Percentiles rank a stretch among this genome's conserved stretches.
Evolutionary conservation across 2,329 filamentous ascomycete species (phyloP).

Genomic region (Ascochyta pisi): DNA sequence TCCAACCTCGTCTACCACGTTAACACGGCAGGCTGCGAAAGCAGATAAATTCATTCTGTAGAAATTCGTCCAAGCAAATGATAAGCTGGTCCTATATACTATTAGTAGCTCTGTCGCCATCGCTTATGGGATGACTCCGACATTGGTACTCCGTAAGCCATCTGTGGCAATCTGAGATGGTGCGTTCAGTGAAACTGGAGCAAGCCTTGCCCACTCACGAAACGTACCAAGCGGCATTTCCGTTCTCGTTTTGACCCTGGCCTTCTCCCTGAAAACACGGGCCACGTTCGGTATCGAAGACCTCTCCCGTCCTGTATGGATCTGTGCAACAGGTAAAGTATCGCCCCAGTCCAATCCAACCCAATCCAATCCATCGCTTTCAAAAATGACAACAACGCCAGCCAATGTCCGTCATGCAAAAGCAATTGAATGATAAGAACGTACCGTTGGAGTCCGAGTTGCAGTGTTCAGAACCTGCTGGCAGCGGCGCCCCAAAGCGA

Average conservation of each 20-base stretch:
- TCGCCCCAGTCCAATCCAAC: background rate
- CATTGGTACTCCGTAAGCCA: constrained; percentile 2
- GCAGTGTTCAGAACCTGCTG: constrained; percentile 31
- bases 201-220: constrained; percentile 21
- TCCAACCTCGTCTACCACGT: constrained; percentile 10
- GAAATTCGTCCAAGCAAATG: constrained; percentile 3
- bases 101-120: constrained; percentile 32
- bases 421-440: constrained; percentile 16
- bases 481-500: constrained; percentile 68
- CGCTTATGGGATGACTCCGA: constrained; percentile 12
- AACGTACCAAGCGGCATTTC: constrained; percentile 21
- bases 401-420: constrained; percentile 9
- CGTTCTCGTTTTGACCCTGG: constrained; percentile 2
- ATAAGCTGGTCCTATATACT: constrained; percentile 31
- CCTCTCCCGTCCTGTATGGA: background rate
- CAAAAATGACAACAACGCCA: constrained; percentile 5
- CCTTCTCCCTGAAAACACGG: background rate
- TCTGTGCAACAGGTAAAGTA: constrained; percentile 15
- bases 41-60: constrained; percentile 24
- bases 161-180: constrained; percentile 16
- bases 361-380: constrained; percentile 1
- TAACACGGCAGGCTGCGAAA: constrained; percentile 7
- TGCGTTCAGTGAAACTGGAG: constrained; percentile 25
- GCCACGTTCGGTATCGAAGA: background rate
- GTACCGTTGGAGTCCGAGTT: constrained; percentile 20